Evolutionary conservation across 169 alveolate species (phyloP), one percentile per base, ranked within the genome.

Genomic region (Plasmodium berghei): DNA sequence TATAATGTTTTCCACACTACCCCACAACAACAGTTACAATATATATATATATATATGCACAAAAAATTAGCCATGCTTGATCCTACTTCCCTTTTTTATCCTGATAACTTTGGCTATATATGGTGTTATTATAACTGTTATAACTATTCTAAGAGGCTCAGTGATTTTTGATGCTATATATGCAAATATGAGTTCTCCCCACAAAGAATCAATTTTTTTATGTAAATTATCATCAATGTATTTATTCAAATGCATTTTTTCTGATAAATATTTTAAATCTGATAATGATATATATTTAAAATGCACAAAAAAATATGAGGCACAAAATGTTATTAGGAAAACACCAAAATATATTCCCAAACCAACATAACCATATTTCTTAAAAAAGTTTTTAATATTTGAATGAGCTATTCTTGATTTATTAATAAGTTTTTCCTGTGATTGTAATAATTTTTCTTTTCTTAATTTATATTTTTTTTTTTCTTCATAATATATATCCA

Each of bases 101-200:
- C 63, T 52, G 20, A 80, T 52, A 28, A 69, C 54, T 71, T 69
- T 80, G 18, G 85, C 90, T 26, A 80, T 80, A 61, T 80, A 80
- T 16, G 90, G 90, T 34, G 90, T 80, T 28, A 80, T 80, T 40
- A 80, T 22, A 61, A 80, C 61, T 12, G 90, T 80, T 2, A 80
- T 80, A 9, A 80, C 48, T 54, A 80, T 80, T 24, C 90, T 69
- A n/a, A 80, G 48, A 1, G 90, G 90, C 26, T 80, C 90, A 14
- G 90, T 54, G 0, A 80, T 26, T 71, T 80, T 80, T 1, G 90
- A 80, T 22, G 90, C 90, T 8, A 80, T 58, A 49, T 80, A 80
- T 2, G 90, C 90, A 67, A 80, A 80, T 40, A 80, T 26, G 8
- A 80, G 64, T 67, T 80, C 90, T 26, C 90, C 90, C 90, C 90